These are phyloP conservation scores for Globisporangium emineosum DNA, from an alignment of 352 stramenopile genomes.

Conservation along the genomic window DNA sequence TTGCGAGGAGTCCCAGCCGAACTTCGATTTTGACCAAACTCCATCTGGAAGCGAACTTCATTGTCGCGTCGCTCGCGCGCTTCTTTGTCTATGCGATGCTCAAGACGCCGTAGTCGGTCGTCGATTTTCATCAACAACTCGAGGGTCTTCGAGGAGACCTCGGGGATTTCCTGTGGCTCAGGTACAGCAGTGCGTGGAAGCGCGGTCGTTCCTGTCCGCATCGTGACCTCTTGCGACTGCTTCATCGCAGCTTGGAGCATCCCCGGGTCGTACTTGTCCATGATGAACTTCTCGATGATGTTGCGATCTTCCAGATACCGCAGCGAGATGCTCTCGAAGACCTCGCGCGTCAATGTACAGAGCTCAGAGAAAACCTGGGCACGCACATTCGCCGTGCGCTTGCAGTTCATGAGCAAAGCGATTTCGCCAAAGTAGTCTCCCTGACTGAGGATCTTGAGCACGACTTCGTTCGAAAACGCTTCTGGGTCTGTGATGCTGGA, in stretches of 20 bases:
- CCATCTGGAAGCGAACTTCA: conserved; percentile 37
- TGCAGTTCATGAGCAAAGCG: conserved; percentile 81
- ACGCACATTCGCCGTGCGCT: conserved; percentile 75
- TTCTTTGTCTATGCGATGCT: conserved; percentile 46
- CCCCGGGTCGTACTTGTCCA: conserved; percentile 76
- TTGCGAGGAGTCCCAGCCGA: conserved; percentile 11
- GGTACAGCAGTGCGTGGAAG: not conserved
- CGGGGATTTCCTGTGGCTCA: conserved; percentile 8
- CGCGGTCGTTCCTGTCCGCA: conserved; percentile 28
- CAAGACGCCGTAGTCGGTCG: conserved; percentile 44
- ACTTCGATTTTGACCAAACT: conserved; percentile 15
- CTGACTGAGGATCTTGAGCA: conserved; percentile 64
- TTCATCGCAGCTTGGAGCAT: conserved; percentile 79
- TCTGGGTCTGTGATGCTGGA: conserved; percentile 6
- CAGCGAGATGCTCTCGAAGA: conserved; percentile 74
- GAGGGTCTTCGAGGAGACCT: conserved; percentile 21
- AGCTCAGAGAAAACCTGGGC: conserved; percentile 72
- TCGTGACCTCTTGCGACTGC: conserved; percentile 65
- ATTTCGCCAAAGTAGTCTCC: conserved; percentile 86
- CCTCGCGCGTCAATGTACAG: conserved; percentile 66
- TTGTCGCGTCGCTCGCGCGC: conserved; percentile 46
- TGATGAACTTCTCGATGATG: conserved; percentile 85
- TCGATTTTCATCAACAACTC: conserved; percentile 47
- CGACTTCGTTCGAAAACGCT: conserved; percentile 37
- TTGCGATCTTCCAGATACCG: conserved; percentile 74